These are phyloP conservation scores for Stentor coeruleus DNA, from an alignment of 73 alveolate genomes.

Conservation along the genomic window DNA sequence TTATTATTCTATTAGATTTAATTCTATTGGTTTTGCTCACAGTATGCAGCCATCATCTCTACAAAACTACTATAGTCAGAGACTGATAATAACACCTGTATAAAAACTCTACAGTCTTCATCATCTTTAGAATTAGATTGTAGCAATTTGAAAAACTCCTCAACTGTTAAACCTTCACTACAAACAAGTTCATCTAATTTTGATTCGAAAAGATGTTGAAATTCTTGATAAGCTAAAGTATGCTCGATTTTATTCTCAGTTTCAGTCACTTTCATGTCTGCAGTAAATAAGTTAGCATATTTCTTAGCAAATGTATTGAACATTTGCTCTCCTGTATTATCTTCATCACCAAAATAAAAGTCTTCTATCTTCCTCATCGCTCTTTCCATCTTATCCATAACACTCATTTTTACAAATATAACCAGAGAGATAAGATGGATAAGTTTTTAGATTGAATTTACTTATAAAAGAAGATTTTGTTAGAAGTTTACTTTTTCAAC, in stretches of 20 bases:
- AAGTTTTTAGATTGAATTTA: no score
- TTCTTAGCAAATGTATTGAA: slow-evolving; percentile 52
- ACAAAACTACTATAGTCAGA: slow-evolving; percentile 45
- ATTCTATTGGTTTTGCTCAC: slow-evolving; percentile 24
- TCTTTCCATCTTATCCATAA: slow-evolving; percentile 19
- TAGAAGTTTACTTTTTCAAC: no score
- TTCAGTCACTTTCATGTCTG: slow-evolving; percentile 31
- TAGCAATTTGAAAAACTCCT: slow-evolving; percentile 36
- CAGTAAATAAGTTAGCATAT: slow-evolving; percentile 41
- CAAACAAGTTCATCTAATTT: slow-evolving; percentile 41
- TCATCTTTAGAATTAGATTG: slow-evolving; percentile 39
- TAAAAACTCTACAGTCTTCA: slow-evolving; percentile 47
- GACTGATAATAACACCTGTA: slow-evolving; percentile 38
- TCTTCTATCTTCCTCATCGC: slow-evolving; percentile 47
- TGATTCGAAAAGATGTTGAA: slow-evolving; percentile 42
- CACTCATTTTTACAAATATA: no score
- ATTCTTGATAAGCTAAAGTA: slow-evolving; percentile 52
- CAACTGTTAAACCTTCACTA: slow-evolving; percentile 37
- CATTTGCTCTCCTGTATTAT: slow-evolving; percentile 51
- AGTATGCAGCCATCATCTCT: slow-evolving; percentile 56
- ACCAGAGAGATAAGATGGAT: no score
- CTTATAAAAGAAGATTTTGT: no score
- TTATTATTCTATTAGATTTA: neutral
- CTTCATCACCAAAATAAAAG: slow-evolving; percentile 59
- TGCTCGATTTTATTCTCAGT: slow-evolving; percentile 53